A percentile compares a stretch with the other conserved stretches of the same genome.
Conservation (phyloP, 1,284 basidiomycete species). For the Boletus sp. region DNA sequence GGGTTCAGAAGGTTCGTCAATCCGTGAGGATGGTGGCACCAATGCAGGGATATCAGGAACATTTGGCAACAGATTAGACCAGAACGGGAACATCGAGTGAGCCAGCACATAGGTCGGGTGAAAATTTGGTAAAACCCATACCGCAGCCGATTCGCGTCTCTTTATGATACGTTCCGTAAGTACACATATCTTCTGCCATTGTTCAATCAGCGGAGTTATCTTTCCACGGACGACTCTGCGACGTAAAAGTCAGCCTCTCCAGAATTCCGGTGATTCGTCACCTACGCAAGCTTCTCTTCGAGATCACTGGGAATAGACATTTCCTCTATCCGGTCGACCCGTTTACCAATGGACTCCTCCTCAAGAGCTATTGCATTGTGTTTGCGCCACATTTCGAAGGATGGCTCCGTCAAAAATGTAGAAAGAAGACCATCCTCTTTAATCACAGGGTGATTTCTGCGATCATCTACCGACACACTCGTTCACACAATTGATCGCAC, state of each 20-base stretch:
- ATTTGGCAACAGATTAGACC: conserved; percentile 33
- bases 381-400: conserved; percentile 85
- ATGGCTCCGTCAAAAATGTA: conserved; percentile 76
- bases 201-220: conserved; percentile 74
- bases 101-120: conserved; percentile 58
- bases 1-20: conserved; percentile 20
- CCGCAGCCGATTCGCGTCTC: conserved; percentile 82
- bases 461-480: neutral
- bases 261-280: conserved; percentile 1
- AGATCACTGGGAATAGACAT: conserved; percentile 90
- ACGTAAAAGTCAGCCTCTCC: conserved; percentile 6
- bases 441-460: conserved; percentile 85
- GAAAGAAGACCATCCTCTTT: conserved; percentile 80
- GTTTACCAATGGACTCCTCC: conserved; percentile 81
- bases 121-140: conserved; percentile 65
- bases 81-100: conserved; percentile 56
- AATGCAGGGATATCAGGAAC: conserved; percentile 15
- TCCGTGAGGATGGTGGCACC: conserved; percentile 26
- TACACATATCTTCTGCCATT: conserved; percentile 86
- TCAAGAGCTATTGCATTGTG: conserved; percentile 68
- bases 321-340: conserved; percentile 80
- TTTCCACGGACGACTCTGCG: conserved; percentile 65
- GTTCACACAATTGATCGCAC: conserved; percentile 23
- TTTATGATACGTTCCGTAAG: conserved; percentile 82
- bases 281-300: conserved; percentile 81